Conservation (phyloP, 495 filamentous ascomycete species). For the Penicillium argentinense region DNA sequence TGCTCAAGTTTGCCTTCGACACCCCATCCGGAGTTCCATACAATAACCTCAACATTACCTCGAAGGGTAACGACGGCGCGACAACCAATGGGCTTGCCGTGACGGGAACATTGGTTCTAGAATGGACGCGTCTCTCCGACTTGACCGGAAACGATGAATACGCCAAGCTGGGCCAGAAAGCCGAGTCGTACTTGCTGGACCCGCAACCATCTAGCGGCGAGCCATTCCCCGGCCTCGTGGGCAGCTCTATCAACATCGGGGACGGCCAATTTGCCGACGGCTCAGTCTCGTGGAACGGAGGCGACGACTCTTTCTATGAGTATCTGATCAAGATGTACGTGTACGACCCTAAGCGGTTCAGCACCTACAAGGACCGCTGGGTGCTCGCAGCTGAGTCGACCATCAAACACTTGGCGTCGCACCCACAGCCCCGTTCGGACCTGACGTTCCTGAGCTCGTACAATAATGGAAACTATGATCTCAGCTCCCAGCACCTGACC, state of each 20-base stretch:
- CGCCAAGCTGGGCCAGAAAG: slow-evolving; percentile 63
- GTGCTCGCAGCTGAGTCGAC: slow-evolving; percentile 73
- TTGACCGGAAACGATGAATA: slow-evolving; percentile 68
- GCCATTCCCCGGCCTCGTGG: slow-evolving; percentile 78
- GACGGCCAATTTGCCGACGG: slow-evolving; percentile 68
- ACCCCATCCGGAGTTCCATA: slow-evolving; percentile 74
- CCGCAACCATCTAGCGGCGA: slow-evolving; percentile 61
- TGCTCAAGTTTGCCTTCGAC: slow-evolving; percentile 74
- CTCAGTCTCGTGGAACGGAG: slow-evolving; percentile 75
- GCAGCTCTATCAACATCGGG: slow-evolving; percentile 61
- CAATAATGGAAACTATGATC: slow-evolving; percentile 47
- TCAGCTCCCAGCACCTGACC: slow-evolving; percentile 65
- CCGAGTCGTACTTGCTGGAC: slow-evolving; percentile 68
- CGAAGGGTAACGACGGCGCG: slow-evolving; percentile 44
- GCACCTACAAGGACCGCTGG: slow-evolving; percentile 70
- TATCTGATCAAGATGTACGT: slow-evolving; percentile 94
- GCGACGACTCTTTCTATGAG: slow-evolving; percentile 84
- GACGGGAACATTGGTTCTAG: slow-evolving; percentile 72
- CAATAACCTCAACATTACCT: slow-evolving; percentile 66
- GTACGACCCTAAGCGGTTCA: slow-evolving; percentile 69
- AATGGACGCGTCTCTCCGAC: slow-evolving; percentile 84
- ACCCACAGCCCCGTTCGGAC: slow-evolving; percentile 67
- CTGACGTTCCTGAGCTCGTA: slow-evolving; percentile 74
- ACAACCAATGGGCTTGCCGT: slow-evolving; percentile 67
- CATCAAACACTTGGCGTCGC: slow-evolving; percentile 69